Conservation (phyloP, 163 green algal genomes). For the Scenedesmus sp. region DNA sequence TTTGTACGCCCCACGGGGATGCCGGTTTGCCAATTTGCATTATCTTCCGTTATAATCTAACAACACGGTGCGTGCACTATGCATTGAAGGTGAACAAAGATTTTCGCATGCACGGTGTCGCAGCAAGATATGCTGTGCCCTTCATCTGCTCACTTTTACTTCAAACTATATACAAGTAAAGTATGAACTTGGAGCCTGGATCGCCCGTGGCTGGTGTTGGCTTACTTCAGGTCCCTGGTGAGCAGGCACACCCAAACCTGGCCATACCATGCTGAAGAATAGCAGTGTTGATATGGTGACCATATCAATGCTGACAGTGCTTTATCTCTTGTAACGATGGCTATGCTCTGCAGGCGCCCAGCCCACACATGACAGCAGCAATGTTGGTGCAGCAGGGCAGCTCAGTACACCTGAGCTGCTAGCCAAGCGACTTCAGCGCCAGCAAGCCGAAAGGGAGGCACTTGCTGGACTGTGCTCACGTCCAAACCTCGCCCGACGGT, state of each 20-base stretch:
- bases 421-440: slow-evolving; percentile 23
- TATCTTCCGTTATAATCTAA: too few relatives aligned
- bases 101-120: too few relatives aligned
- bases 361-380: background rate
- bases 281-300: background rate
- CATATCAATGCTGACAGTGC: background rate
- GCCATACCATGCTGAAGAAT: background rate
- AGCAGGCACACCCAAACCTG: background rate
- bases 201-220: background rate
- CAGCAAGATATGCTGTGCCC: too few relatives aligned
- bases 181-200: background rate
- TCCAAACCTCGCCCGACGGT: background rate
- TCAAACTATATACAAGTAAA: background rate
- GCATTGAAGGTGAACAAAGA: too few relatives aligned
- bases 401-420: slow-evolving; percentile 49
- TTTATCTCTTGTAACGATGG: background rate
- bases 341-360: background rate
- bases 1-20: too few relatives aligned
- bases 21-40: too few relatives aligned
- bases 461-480: background rate
- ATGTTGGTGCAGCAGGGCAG: slow-evolving; percentile 8
- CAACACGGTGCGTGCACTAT: too few relatives aligned
- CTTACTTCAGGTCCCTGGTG: background rate
- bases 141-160: too few relatives aligned
- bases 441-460: slow-evolving; percentile 27